phyloP scores from a whole-genome alignment of 2,329 filamentous ascomycete species.

The Mycogone perniciosa region DNA sequence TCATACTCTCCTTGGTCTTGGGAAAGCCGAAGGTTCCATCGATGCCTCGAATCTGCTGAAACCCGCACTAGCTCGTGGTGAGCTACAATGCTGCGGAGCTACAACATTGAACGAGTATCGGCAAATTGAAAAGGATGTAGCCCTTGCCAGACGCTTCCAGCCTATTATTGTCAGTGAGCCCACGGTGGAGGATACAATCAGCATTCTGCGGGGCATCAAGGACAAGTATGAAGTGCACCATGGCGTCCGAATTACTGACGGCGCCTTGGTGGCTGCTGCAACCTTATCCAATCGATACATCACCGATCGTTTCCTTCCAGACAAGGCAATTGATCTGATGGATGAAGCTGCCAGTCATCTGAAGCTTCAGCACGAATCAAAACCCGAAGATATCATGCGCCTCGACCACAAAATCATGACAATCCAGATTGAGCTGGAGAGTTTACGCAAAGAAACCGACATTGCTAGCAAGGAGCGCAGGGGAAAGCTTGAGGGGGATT shows the following conservation, averaged over 20 bases:
- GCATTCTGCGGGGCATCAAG: slow-evolving; percentile 92
- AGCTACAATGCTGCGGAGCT: slow-evolving; percentile 90
- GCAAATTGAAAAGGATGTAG: slow-evolving; percentile 91
- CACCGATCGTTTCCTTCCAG: slow-evolving; percentile 88
- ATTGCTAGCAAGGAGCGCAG: slow-evolving; percentile 80
- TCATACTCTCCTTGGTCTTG: slow-evolving; percentile 83
- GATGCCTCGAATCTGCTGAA: slow-evolving; percentile 94
- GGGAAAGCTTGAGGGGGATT: slow-evolving; percentile 72
- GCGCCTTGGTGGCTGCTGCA: slow-evolving; percentile 83
- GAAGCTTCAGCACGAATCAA: slow-evolving; percentile 90
- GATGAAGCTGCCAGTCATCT: slow-evolving; percentile 91
- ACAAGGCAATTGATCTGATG: slow-evolving; percentile 95
- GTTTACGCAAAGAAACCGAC: slow-evolving; percentile 87
- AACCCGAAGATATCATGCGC: slow-evolving; percentile 87
- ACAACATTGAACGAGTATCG: slow-evolving; percentile 92
- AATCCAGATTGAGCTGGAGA: slow-evolving; percentile 94
- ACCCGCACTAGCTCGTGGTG: slow-evolving; percentile 84
- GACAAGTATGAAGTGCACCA: slow-evolving; percentile 97
- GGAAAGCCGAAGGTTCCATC: slow-evolving; percentile 92
- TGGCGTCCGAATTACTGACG: slow-evolving; percentile 89
- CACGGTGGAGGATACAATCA: slow-evolving; percentile 85
- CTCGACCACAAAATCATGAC: slow-evolving; percentile 95
- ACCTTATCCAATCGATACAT: slow-evolving; percentile 94
- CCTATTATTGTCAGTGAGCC: slow-evolving; percentile 92
- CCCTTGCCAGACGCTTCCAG: slow-evolving; percentile 86